These are phyloP conservation scores for Crocinoboletus sp. DNA, from an alignment of 1,284 basidiomycete species.

Conservation along the genomic window DNA sequence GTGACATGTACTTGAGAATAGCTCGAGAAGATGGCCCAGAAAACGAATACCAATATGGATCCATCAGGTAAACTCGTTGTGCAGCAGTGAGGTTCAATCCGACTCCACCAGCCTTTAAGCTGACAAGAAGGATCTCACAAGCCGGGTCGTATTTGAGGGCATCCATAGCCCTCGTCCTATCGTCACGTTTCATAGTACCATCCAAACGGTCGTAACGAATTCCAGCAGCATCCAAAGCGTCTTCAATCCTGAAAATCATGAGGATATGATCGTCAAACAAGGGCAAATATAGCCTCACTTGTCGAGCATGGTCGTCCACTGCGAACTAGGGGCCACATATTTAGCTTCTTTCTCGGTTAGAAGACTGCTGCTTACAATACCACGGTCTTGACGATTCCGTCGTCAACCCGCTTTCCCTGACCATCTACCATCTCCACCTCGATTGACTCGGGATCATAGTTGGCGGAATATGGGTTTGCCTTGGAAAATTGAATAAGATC, in stretches of 20 bases:
- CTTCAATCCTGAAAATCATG: constrained; percentile 63
- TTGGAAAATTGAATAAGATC: constrained; percentile 77
- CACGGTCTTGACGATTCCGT: constrained; percentile 76
- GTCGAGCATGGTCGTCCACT: constrained; percentile 96
- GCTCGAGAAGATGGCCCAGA: background rate
- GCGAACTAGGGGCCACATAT: constrained; percentile 53
- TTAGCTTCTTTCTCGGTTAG: constrained; percentile 18
- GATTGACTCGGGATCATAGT: constrained; percentile 70
- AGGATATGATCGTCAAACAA: constrained; percentile 8
- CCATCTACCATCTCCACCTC: constrained; percentile 74
- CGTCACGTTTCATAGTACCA: constrained; percentile 95
- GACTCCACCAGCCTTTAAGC: constrained; percentile 95
- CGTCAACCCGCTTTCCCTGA: constrained; percentile 65
- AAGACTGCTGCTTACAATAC: constrained; percentile 68
- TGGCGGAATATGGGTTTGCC: constrained; percentile 77
- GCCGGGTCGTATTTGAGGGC: constrained; percentile 79
- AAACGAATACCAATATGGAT: constrained; percentile 81
- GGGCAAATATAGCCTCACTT: constrained; percentile 48
- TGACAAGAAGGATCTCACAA: constrained; percentile 92
- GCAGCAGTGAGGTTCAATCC: constrained; percentile 94
- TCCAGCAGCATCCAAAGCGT: constrained; percentile 75
- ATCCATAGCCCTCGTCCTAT: constrained; percentile 87
- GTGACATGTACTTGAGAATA: constrained; percentile 11
- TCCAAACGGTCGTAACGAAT: constrained; percentile 91
- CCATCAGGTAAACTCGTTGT: constrained; percentile 90